phyloP scores from a whole-genome alignment of 2,329 filamentous ascomycete species.

The Aspergillus viridinutans region DNA sequence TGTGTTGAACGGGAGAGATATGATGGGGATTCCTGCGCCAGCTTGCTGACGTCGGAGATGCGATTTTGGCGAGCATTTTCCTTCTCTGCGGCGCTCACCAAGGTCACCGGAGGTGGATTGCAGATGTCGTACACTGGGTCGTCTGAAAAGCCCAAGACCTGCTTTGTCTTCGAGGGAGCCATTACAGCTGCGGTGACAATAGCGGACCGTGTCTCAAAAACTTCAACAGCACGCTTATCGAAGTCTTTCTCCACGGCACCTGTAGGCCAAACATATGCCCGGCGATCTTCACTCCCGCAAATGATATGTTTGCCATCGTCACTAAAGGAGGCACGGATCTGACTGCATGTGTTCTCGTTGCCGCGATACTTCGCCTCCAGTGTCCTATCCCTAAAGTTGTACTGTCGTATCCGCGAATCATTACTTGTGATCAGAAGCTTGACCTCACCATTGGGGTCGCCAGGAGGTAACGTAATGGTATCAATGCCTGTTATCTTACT shows the following conservation, averaged over 20 bases:
- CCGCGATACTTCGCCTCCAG: conserved; percentile 88
- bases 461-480: conserved; percentile 59
- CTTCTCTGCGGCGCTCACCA: conserved; percentile 59
- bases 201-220: conserved; percentile 83
- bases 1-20: conserved; percentile 76
- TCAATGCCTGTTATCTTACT: conserved; percentile 97
- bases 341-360: conserved; percentile 82
- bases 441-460: conserved; percentile 59
- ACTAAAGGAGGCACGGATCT: conserved; percentile 84
- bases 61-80: conserved; percentile 14
- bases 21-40: conserved; percentile 65
- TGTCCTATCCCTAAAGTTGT: conserved; percentile 78
- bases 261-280: conserved; percentile 87
- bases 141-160: conserved; percentile 72
- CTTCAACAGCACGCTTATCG: conserved; percentile 79
- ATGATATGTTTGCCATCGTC: conserved; percentile 83
- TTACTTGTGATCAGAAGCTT: conserved; percentile 92
- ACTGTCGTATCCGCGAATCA: conserved; percentile 85
- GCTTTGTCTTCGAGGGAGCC: conserved; percentile 72
- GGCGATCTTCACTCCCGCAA: conserved; percentile 87
- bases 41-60: conserved; percentile 33
- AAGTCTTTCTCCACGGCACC: conserved; percentile 59
- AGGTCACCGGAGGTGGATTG: conserved; percentile 84
- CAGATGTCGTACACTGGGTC: conserved; percentile 96
- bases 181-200: conserved; percentile 87